These are phyloP conservation scores for Chaetomiaceae sp. DNA, from an alignment of 2,329 filamentous ascomycete genomes.

Conservation along the genomic window DNA sequence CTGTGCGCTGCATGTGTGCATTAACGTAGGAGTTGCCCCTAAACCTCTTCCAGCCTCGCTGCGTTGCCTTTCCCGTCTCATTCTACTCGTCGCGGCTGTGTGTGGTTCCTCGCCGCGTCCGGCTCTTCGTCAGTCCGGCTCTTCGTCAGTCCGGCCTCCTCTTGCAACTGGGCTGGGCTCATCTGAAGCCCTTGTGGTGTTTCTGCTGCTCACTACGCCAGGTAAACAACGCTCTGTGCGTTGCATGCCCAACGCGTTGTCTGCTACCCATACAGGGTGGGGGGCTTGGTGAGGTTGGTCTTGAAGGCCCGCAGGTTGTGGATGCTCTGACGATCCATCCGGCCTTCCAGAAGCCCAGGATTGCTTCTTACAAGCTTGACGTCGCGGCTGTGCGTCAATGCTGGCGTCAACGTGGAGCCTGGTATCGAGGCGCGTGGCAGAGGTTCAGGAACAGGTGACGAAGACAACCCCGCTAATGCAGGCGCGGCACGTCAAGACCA, in stretches of 20 bases:
- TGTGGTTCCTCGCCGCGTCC: background rate
- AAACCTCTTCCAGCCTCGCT: conserved; percentile 14
- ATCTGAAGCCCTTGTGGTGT: background rate
- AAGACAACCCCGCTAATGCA: conserved; percentile 21
- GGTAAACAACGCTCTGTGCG: no score
- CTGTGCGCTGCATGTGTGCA: conserved; percentile 24
- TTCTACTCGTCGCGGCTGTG: conserved; percentile 9
- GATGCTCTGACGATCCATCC: conserved; percentile 1
- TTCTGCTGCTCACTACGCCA: background rate
- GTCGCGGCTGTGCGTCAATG: conserved; percentile 2
- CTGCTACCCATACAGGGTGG: background rate
- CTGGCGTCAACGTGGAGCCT: conserved; percentile 14
- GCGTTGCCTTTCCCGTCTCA: conserved; percentile 11
- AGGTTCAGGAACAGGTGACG: conserved; percentile 21
- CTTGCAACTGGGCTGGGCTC: conserved; percentile 5
- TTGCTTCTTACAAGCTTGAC: background rate
- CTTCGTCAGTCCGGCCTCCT: conserved; percentile 6
- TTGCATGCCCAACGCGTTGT: no score
- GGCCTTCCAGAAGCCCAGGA: conserved; percentile 12
- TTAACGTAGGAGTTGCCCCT: conserved; percentile 21
- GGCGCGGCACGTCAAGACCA: conserved; percentile 18
- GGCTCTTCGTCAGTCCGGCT: conserved; percentile 5
- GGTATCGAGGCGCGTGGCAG: conserved; percentile 11
- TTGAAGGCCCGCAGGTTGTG: no score
- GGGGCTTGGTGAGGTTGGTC: no score